These are phyloP conservation scores for Lumnitzera littorea DNA, from an alignment of 345 rosid species.

Conservation along the genomic window DNA sequence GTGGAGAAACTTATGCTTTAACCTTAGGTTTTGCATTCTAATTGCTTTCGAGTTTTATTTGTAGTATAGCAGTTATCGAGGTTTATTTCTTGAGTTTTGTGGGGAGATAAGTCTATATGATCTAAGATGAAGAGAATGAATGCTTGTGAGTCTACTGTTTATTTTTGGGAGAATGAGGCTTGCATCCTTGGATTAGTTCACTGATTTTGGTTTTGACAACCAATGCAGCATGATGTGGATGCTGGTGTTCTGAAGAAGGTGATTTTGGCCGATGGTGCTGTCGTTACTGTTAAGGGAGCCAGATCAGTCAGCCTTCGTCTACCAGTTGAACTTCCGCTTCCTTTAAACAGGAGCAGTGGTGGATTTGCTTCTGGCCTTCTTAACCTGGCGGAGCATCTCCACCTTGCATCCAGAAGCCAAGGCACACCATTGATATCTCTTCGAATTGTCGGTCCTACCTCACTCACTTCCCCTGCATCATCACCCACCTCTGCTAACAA, in stretches of 20 bases:
- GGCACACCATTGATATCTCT: slow-evolving; percentile 63
- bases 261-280: slow-evolving; percentile 82
- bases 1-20: no score
- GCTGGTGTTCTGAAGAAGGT: slow-evolving; percentile 92
- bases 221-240: slow-evolving; percentile 90
- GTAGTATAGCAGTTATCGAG: neutral
- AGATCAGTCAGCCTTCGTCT: slow-evolving; percentile 90
- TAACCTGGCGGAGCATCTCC: slow-evolving; percentile 72
- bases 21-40: no score
- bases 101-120: no score
- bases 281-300: slow-evolving; percentile 87
- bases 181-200: neutral
- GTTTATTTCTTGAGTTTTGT: neutral
- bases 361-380: slow-evolving; percentile 86
- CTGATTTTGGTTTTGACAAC: neutral
- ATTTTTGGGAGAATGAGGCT: neutral
- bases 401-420: slow-evolving; percentile 36
- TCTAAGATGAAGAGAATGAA: neutral
- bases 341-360: slow-evolving; percentile 47
- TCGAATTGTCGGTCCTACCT: slow-evolving; percentile 83
- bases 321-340: slow-evolving; percentile 75
- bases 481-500: slow-evolving; percentile 36
- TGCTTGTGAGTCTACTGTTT: neutral
- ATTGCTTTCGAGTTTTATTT: no score
- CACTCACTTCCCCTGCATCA: slow-evolving; percentile 55